phyloP scores from a whole-genome alignment of 2,329 filamentous ascomycete genomes.

The Thielaviopsis populi region DNA sequence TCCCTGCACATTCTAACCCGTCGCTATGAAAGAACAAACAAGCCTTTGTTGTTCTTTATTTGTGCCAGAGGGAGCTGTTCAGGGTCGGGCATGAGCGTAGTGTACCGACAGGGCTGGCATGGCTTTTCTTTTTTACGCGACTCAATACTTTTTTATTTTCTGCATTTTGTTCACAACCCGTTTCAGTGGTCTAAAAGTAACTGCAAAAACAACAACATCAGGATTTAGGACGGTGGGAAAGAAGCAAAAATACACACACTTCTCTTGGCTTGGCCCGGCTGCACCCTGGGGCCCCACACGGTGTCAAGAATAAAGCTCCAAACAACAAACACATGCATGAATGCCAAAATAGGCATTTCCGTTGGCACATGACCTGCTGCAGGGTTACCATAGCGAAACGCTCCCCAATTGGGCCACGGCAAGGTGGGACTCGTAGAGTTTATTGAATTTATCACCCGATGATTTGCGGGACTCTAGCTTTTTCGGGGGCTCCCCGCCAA shows the following conservation, averaged over 20 bases:
- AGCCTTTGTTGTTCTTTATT: background rate
- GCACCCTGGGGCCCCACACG: background rate
- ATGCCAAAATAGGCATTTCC: constrained; percentile 2
- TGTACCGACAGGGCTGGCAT: background rate
- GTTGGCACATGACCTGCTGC: background rate
- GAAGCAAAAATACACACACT: background rate
- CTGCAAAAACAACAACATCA: background rate
- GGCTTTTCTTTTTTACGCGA: background rate
- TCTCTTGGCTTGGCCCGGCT: background rate
- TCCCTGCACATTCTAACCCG: background rate
- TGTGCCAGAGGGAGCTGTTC: background rate
- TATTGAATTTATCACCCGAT: background rate
- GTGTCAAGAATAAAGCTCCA: background rate
- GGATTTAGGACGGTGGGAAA: background rate
- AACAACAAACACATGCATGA: background rate
- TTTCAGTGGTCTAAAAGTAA: background rate
- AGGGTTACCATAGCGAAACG: background rate
- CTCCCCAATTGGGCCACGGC: background rate
- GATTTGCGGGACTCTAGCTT: background rate
- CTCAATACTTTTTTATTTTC: background rate
- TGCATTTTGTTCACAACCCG: background rate
- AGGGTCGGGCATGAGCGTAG: background rate
- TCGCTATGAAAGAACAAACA: background rate
- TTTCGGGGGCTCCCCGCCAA: background rate
- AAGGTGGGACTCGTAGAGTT: background rate